phyloP scores from a whole-genome alignment of 495 filamentous ascomycete genomes.

The Aspergillus indologenus region DNA sequence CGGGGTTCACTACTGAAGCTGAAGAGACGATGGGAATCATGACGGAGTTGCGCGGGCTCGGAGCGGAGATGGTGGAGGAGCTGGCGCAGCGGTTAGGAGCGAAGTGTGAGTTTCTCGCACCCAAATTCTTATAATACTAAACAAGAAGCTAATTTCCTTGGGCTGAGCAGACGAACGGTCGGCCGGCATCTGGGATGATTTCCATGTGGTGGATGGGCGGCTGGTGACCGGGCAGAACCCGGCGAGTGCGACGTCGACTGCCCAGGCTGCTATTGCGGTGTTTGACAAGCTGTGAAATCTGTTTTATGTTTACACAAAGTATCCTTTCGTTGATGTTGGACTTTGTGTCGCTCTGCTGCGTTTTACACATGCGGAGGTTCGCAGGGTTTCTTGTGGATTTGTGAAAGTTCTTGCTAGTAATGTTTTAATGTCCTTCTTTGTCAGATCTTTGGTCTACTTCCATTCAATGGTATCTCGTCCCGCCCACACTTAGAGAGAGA shows the following conservation, averaged over 20 bases:
- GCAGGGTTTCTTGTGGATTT: too few species aligned
- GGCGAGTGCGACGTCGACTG: constrained; percentile 52
- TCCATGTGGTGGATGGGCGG: constrained; percentile 49
- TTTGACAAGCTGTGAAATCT: constrained; percentile 43
- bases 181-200: constrained; percentile 45
- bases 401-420: too few species aligned
- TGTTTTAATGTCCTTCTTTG: too few species aligned
- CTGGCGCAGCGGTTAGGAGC: constrained; percentile 31
- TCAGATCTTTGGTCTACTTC: too few species aligned
- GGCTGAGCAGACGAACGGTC: constrained; percentile 30
- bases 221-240: constrained; percentile 73
- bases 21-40: constrained; percentile 32
- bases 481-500: too few species aligned
- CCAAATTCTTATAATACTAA: too few species aligned
- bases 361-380: too few species aligned
- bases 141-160: too few species aligned
- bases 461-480: too few species aligned
- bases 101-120: constrained; percentile 29
- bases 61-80: constrained; percentile 36
- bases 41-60: constrained; percentile 23
- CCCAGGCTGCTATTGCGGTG: constrained; percentile 40
- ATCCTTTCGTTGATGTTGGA: too few species aligned
- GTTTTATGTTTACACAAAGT: too few species aligned
- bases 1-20: constrained; percentile 47
- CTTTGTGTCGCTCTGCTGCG: too few species aligned